Base-by-base conservation (phyloP, 768 basidiomycete genomes). In the Lenzites betulinus region DNA sequence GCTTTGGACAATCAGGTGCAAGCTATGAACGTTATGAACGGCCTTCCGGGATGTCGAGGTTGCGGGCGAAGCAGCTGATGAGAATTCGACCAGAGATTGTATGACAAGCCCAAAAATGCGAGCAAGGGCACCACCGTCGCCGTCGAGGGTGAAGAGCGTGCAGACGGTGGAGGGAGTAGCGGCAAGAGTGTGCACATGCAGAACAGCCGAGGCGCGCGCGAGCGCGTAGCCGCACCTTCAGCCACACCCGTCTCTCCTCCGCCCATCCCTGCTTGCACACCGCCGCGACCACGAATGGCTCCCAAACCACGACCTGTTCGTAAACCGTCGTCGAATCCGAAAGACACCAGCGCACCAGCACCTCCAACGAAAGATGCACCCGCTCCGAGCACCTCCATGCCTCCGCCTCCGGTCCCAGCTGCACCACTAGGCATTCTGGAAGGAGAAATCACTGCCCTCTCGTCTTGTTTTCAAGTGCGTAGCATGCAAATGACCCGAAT, bases 381-480 rank as follows among this genome's bases (percentile, higher is more conserved):
- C 42, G 65, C 66, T 7, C 44, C 53, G 43, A 70, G 68, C 38
- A 67, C 65, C 0, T 67, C 79, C 2, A 87, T 88, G 82, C 81
- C 82, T 6, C 86, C 87, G 3, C 81, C 82, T 1, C 81, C 82
- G 8, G 73, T 72, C 44, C 81, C 83, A 51, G 72, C 71, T 8
- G 67, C 64, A 18, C 75, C 74, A 13, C 66, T 67, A 53, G 71
- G 72, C 4, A 81, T 86, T 16, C 73, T 93, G 2, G 83, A 88
- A 49, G 79, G 82, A n/a, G 91, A 93, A 72, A 77, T 86, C 62
- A 77, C 77, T 35, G 86, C 84, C 0, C 69, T 93, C 47, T 73
- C 78, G 5, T 69, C 72, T 11, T 86, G 81, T 69, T 76, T 92
- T 25, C 84, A 84, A 78, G 90, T 46, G 11, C 7, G 22, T 23